Percentiles rank a stretch among this genome's conserved stretches.
Conservation (phyloP, 2,329 filamentous ascomycete genomes). For the Malbranchea zuffiana region DNA sequence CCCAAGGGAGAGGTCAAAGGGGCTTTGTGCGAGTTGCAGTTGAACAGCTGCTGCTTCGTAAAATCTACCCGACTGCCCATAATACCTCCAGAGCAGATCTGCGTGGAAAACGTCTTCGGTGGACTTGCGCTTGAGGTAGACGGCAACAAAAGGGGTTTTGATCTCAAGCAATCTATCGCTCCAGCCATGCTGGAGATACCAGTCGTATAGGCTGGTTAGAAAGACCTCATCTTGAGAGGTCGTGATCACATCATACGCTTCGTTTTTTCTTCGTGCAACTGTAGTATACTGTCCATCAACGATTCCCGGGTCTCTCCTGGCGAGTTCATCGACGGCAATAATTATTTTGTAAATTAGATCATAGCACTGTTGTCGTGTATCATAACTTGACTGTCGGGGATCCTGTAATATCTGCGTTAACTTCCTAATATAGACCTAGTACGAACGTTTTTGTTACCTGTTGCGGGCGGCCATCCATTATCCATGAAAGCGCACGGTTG, state of each 20-base stretch:
- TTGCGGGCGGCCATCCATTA: slow-evolving; percentile 67
- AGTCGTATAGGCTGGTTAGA: slow-evolving; percentile 92
- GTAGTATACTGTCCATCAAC: slow-evolving; percentile 69
- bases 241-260: slow-evolving; percentile 86
- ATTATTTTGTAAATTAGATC: slow-evolving; percentile 77
- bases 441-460: slow-evolving; percentile 30
- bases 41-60: slow-evolving; percentile 84
- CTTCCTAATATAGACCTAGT: not conserved
- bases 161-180: slow-evolving; percentile 76
- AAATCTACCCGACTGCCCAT: slow-evolving; percentile 71
- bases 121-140: slow-evolving; percentile 71
- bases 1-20: slow-evolving; percentile 67
- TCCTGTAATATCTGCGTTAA: slow-evolving; percentile 39
- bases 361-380: slow-evolving; percentile 68
- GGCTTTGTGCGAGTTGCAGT: slow-evolving; percentile 68
- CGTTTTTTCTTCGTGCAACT: slow-evolving; percentile 64
- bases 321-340: slow-evolving; percentile 61
- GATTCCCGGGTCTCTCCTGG: slow-evolving; percentile 56
- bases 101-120: slow-evolving; percentile 63
- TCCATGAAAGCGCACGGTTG: slow-evolving; percentile 73
- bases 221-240: slow-evolving; percentile 85
- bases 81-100: slow-evolving; percentile 86
- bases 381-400: slow-evolving; percentile 55
- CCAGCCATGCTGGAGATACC: slow-evolving; percentile 82
- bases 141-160: slow-evolving; percentile 72